Conservation (phyloP, 208 protist species). For the Angomonas deanei region DNA sequence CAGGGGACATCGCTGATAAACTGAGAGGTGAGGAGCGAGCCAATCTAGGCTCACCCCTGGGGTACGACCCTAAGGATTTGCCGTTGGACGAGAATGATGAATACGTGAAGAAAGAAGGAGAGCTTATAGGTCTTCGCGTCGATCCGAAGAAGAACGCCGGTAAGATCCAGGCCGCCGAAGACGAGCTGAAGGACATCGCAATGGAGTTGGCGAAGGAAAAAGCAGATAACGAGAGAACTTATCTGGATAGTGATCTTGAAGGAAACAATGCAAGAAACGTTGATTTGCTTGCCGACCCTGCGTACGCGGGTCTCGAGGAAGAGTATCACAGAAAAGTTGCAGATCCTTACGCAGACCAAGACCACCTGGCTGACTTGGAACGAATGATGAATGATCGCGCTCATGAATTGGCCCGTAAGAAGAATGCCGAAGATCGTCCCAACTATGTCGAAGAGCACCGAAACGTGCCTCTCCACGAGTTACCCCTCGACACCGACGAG, state of each 20-base stretch:
- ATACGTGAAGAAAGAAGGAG: slow-evolving; percentile 50
- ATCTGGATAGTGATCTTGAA: slow-evolving; percentile 62
- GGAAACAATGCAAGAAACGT: slow-evolving; percentile 47
- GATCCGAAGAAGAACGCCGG: slow-evolving; percentile 40
- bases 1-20: slow-evolving; percentile 50
- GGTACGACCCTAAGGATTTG: slow-evolving; percentile 59
- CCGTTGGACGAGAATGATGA: slow-evolving; percentile 41
- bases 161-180: slow-evolving; percentile 28
- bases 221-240: slow-evolving; percentile 48
- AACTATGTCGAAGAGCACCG: slow-evolving; percentile 37
- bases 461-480: slow-evolving; percentile 48
- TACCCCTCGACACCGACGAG: slow-evolving; percentile 73
- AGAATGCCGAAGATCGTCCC: slow-evolving; percentile 52
- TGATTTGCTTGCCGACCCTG: slow-evolving; percentile 48
- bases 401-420: slow-evolving; percentile 52
- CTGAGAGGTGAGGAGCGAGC: slow-evolving; percentile 54
- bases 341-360: slow-evolving; percentile 54
- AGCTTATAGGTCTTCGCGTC: slow-evolving; percentile 32
- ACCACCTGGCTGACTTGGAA: slow-evolving; percentile 47
- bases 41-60: slow-evolving; percentile 46
- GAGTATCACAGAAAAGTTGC: slow-evolving; percentile 49
- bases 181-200: slow-evolving; percentile 37
- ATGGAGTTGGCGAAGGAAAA: slow-evolving; percentile 51
- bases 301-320: slow-evolving; percentile 60
- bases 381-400: slow-evolving; percentile 67